A percentile compares a stretch with the other conserved stretches of the same genome.
phyloP scores from a whole-genome alignment of 108 stramenopile genomes.

The Epipyxis sp. region DNA sequence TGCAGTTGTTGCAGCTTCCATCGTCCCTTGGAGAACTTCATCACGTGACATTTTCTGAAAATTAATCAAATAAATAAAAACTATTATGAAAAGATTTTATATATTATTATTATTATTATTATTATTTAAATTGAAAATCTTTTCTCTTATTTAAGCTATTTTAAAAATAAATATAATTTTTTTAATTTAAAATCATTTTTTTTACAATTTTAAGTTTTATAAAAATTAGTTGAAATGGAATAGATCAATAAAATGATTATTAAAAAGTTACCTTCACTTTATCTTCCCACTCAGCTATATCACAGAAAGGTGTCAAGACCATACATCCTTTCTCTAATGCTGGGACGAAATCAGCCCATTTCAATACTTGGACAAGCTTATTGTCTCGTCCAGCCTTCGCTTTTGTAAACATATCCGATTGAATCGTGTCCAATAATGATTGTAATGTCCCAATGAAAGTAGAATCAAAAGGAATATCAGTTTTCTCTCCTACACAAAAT shows the following conservation, averaged over 20 bases:
- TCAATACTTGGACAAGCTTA: constrained; percentile 80
- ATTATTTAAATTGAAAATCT: no score
- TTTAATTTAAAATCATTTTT: no score
- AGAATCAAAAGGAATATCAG: constrained; percentile 55
- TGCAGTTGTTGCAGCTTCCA: constrained; percentile 78
- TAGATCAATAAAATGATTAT: no score
- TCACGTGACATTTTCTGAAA: constrained; percentile 84
- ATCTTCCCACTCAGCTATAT: constrained; percentile 88
- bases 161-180: no score
- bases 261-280: no score
- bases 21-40: constrained; percentile 65
- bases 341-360: constrained; percentile 98
- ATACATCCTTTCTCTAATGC: constrained; percentile 87
- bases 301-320: constrained; percentile 94
- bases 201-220: no score
- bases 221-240: no score
- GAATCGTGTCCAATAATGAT: constrained; percentile 76
- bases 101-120: no score
- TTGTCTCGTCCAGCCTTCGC: constrained; percentile 79
- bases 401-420: constrained; percentile 80
- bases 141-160: no score
- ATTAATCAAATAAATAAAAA: no score
- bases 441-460: constrained; percentile 55
- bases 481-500: no score
- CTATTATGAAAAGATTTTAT: no score